Evolutionary conservation across 2,329 filamentous ascomycete species (phyloP).

Genomic region (Beauveria sp.): DNA sequence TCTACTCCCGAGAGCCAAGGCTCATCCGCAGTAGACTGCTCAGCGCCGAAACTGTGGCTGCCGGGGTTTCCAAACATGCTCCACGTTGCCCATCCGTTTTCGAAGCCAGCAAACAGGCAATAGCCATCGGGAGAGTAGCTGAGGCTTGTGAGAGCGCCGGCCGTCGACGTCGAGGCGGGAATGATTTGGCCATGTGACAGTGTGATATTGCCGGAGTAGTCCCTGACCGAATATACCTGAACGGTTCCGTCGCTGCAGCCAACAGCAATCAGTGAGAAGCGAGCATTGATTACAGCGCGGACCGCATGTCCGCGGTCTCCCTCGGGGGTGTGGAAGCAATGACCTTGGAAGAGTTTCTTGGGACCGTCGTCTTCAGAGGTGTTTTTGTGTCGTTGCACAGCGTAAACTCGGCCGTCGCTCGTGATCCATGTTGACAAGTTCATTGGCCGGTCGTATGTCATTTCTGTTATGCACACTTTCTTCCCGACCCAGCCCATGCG

Average conservation of each 20-base stretch:
- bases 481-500: constrained; percentile 81
- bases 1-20: constrained; percentile 75
- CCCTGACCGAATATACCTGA: constrained; percentile 83
- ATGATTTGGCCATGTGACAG: constrained; percentile 70
- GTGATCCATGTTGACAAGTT: constrained; percentile 91
- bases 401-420: constrained; percentile 78
- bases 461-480: constrained; percentile 67
- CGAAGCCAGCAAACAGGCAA: constrained; percentile 88
- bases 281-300: constrained; percentile 79
- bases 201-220: constrained; percentile 89
- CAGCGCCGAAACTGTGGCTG: constrained; percentile 72
- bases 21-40: constrained; percentile 57
- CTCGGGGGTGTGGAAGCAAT: constrained; percentile 78
- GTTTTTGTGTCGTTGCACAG: constrained; percentile 65
- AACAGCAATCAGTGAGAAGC: constrained; percentile 87
- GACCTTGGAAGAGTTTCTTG: constrained; percentile 74
- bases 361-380: constrained; percentile 37
- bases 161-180: constrained; percentile 57
- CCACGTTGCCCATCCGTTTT: constrained; percentile 91
- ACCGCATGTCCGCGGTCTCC: constrained; percentile 52
- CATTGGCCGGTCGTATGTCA: constrained; percentile 95
- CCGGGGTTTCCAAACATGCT: constrained; percentile 92
- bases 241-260: constrained; percentile 74
- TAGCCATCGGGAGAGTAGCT: constrained; percentile 93
- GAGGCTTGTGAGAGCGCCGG: constrained; percentile 66